Evolutionary conservation across 2,329 filamentous ascomycete genomes (phyloP), one percentile per base, ranked within the genome.

Genomic region (Teratosphaeria viscida): DNA sequence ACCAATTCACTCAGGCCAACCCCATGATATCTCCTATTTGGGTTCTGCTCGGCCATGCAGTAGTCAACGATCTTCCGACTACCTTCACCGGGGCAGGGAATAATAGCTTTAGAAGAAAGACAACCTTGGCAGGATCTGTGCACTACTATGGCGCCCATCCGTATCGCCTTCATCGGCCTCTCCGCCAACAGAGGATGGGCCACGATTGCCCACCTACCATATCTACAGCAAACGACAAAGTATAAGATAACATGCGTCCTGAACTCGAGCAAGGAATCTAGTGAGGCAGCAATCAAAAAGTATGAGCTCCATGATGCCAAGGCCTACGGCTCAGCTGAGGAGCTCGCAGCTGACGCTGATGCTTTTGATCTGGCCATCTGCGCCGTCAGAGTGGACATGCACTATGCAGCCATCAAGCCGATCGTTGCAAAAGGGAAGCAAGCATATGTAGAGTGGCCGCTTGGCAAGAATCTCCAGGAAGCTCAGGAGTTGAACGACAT

Each of bases 81-180:
- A 49, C n/a, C 43, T 6, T 49, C 16, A 49, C 8, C 43, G 16
- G n/a, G 2, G 43, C 43, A 23, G 43, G 43, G 43, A 23, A 49
- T 23, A 49, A 49, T 23, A 49, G 43, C 43, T 49, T n/a, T 23
- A 10, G 23, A 49, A 12, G 16, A 12, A 6, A 16, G 37, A 7
- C 37, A 3, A 49, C 19, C 43, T 27, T 32, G 34, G 19, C 35
- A 52, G 43, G 2, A 6, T n/a, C 6, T 23, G 16, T 11, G 43
- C n/a, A 49, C 8, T 23, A 23, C 37, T 6, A 57, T 57, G 56
- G 67, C 79, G 43, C 79, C 77, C 10, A 82, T 84, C 60, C 79
- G 81, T 57, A 71, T 81, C 16, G 84, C 78, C 34, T 74, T 86
- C n/a, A 75, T 85, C 60, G 84, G 83, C 54, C 80, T 85, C 57